Conservation (phyloP, 1,284 basidiomycete species). For the Malassezia globosa region DNA sequence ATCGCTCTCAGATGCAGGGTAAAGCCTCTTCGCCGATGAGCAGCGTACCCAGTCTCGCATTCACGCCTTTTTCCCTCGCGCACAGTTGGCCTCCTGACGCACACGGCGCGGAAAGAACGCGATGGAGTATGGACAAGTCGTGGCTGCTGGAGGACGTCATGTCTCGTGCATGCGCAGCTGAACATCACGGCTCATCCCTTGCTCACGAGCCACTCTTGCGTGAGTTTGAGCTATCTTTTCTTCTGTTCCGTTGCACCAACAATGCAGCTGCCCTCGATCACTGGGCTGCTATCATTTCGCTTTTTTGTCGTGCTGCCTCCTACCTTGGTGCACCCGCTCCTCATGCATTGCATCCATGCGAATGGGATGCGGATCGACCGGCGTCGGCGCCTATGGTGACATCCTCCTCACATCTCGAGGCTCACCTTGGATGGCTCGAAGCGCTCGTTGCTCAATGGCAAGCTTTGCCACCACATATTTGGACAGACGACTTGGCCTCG, state of each 20-base stretch:
- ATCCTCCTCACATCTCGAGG: conserved; percentile 3
- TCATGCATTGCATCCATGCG: conserved; percentile 21
- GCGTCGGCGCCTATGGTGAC: not conserved
- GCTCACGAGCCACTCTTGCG: conserved; percentile 6
- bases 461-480: not conserved
- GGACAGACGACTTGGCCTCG: conserved; percentile 6
- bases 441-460: conserved; percentile 5
- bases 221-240: conserved; percentile 29
- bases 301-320: conserved; percentile 23
- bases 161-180: conserved; percentile 12
- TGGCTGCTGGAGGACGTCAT: conserved; percentile 31
- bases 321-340: conserved; percentile 20
- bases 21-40: not conserved
- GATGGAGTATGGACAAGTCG: conserved; percentile 41
- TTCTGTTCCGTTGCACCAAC: conserved; percentile 19
- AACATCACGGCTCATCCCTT: not conserved
- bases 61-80: conserved; percentile 28
- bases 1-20: not conserved
- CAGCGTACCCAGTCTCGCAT: not conserved
- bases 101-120: conserved; percentile 25
- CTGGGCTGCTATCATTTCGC: conserved; percentile 22
- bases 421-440: conserved; percentile 11
- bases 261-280: conserved; percentile 24
- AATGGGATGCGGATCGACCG: not conserved
- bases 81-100: conserved; percentile 36